A percentile compares a stretch with the other conserved stretches of the same genome.
Conservation (phyloP, 2,329 filamentous ascomycete species). For the Trichoderma sp. region DNA sequence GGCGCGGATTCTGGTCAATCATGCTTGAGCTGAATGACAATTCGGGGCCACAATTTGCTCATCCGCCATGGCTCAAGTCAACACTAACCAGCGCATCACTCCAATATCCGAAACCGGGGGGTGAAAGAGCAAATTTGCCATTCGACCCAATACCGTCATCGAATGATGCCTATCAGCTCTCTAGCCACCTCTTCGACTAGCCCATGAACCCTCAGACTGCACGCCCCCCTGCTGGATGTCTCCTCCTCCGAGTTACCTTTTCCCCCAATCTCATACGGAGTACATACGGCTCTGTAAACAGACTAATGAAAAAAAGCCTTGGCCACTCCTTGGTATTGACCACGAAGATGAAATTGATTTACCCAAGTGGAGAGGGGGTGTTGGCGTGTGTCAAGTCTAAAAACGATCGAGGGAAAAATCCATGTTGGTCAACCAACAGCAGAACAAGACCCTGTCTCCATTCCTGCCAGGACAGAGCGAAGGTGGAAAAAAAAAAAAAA, state of each 20-base stretch:
- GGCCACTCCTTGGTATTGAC: constrained; percentile 3
- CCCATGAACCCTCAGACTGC: not conserved
- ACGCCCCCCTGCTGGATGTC: not conserved
- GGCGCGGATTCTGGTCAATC: not conserved
- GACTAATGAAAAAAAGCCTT: not conserved
- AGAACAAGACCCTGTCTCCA: not conserved
- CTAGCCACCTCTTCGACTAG: not conserved
- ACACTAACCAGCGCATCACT: not conserved
- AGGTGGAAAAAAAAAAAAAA: not conserved
- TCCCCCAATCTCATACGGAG: constrained; percentile 7
- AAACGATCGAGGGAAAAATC: not conserved
- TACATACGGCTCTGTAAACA: not conserved
- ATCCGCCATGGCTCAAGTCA: not conserved
- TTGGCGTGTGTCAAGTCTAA: not conserved
- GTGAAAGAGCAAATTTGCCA: not conserved
- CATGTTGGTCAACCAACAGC: constrained; percentile 11
- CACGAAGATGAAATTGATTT: constrained; percentile 1
- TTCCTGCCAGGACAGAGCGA: not conserved
- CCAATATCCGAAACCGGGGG: not conserved
- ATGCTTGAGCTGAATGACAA: not conserved
- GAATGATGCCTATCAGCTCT: not conserved
- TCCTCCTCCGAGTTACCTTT: not conserved
- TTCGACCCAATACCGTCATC: not conserved
- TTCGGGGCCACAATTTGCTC: not conserved
- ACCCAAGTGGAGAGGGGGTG: constrained; percentile 8